Conservation (phyloP, 106 monocot genomes). For the Phalaenopsis aphrodite region DNA sequence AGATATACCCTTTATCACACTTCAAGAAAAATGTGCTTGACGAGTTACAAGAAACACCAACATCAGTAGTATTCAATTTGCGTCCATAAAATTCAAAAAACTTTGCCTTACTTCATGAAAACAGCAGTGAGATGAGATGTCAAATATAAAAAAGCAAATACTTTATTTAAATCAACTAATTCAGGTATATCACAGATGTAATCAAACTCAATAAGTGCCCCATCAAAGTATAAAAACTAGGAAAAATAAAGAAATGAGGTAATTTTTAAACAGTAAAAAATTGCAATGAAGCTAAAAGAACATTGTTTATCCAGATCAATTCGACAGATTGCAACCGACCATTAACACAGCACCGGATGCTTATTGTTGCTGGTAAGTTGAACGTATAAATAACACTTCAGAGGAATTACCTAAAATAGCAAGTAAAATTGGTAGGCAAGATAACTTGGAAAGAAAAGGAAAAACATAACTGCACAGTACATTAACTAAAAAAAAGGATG, state of each 20-base stretch:
- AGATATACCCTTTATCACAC: conserved; percentile 52
- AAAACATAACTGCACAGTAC: no score
- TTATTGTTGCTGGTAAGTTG: no score
- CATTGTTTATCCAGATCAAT: background rate
- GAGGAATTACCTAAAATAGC: no score
- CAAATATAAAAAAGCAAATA: background rate
- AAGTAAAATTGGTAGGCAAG: no score
- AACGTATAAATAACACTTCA: no score
- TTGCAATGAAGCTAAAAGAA: background rate
- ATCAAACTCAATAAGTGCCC: background rate
- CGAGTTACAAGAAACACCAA: conserved; percentile 79
- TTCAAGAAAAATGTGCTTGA: conserved; percentile 61
- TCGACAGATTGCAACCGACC: background rate
- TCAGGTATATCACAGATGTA: background rate
- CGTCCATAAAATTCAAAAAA: conserved; percentile 97
- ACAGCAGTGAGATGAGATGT: conserved; percentile 5
- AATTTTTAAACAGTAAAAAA: background rate
- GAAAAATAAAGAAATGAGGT: background rate
- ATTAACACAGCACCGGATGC: background rate
- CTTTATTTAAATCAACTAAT: background rate
- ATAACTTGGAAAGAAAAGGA: no score
- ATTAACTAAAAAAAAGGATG: no score
- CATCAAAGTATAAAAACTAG: background rate
- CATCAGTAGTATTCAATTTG: conserved; percentile 70
- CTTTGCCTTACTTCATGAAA: conserved; percentile 33